Evolutionary conservation across 1,284 basidiomycete species (phyloP).

Genomic region (Apiotrichum laibachii): DNA sequence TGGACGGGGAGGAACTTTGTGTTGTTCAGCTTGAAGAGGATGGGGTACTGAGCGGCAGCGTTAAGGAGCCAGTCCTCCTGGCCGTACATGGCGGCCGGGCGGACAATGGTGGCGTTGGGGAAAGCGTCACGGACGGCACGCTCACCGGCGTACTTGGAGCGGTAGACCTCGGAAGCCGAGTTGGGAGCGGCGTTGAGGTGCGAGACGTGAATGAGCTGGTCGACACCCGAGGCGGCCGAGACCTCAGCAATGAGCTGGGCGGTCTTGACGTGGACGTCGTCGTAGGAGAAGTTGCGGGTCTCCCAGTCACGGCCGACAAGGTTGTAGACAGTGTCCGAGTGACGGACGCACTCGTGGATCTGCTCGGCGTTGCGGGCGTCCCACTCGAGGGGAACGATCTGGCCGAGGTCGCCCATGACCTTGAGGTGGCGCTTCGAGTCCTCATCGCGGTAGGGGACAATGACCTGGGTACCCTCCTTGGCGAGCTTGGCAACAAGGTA

Average conservation of each 20-base stretch:
- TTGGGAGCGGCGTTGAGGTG: slow-evolving; percentile 84
- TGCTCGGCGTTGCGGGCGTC: slow-evolving; percentile 82
- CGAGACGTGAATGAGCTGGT: slow-evolving; percentile 89
- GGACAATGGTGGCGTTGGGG: slow-evolving; percentile 82
- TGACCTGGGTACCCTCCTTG: slow-evolving; percentile 87
- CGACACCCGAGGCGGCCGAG: slow-evolving; percentile 71
- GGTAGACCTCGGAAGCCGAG: slow-evolving; percentile 81
- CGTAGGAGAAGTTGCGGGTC: slow-evolving; percentile 85
- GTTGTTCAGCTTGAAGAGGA: slow-evolving; percentile 90
- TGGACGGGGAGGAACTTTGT: slow-evolving; percentile 89
- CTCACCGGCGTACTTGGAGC: slow-evolving; percentile 87
- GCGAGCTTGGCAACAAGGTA: slow-evolving; percentile 94
- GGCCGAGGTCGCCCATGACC: slow-evolving; percentile 93
- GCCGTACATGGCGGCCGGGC: slow-evolving; percentile 83
- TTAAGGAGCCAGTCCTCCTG: slow-evolving; percentile 93
- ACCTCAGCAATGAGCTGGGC: slow-evolving; percentile 78
- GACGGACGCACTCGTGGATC: slow-evolving; percentile 88
- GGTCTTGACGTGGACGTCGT: slow-evolving; percentile 56
- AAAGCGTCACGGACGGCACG: slow-evolving; percentile 80
- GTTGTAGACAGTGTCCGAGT: slow-evolving; percentile 98
- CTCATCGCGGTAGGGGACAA: slow-evolving; percentile 94
- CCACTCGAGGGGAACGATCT: slow-evolving; percentile 97
- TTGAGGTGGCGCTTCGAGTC: slow-evolving; percentile 89
- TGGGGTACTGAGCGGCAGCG: slow-evolving; percentile 87
- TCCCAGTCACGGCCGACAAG: slow-evolving; percentile 84